Percentiles rank a stretch among this genome's conserved stretches.
These are phyloP conservation scores for Arctium minus DNA, from an alignment of 129 eudicot genomes.

Conservation along the genomic window DNA sequence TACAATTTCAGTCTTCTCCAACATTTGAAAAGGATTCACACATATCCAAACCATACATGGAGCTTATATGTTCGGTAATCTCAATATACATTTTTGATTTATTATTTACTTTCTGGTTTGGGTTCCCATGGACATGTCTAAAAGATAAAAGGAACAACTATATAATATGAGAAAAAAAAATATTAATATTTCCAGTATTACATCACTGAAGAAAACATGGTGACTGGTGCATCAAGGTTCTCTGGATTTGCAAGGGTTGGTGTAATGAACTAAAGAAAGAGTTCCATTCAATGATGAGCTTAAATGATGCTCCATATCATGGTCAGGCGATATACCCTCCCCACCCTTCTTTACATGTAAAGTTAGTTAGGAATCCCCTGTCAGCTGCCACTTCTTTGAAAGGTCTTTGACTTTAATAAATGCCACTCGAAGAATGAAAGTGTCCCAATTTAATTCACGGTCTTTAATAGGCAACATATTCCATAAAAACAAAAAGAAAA, in stretches of 20 bases:
- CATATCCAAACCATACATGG: background rate
- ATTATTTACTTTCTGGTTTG: background rate
- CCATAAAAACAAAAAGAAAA: background rate
- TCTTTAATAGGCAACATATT: background rate
- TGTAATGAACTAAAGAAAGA: background rate
- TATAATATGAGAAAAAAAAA: background rate
- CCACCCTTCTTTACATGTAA: background rate
- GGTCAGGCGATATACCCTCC: background rate
- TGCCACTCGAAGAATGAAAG: background rate
- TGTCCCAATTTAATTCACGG: background rate
- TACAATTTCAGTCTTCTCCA: background rate
- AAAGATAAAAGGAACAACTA: background rate
- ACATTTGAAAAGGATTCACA: background rate
- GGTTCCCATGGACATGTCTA: background rate
- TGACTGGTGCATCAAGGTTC: background rate
- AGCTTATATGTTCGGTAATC: background rate
- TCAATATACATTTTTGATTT: background rate
- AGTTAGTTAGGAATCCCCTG: background rate
- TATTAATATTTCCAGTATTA: background rate
- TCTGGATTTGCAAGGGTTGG: background rate
- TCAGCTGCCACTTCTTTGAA: background rate
- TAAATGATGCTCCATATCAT: background rate
- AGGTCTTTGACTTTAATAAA: background rate
- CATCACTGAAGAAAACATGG: background rate
- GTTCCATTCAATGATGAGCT: background rate